phyloP scores from a whole-genome alignment of 176 grass and related monocot species.

The Alloteropsis semialata region DNA sequence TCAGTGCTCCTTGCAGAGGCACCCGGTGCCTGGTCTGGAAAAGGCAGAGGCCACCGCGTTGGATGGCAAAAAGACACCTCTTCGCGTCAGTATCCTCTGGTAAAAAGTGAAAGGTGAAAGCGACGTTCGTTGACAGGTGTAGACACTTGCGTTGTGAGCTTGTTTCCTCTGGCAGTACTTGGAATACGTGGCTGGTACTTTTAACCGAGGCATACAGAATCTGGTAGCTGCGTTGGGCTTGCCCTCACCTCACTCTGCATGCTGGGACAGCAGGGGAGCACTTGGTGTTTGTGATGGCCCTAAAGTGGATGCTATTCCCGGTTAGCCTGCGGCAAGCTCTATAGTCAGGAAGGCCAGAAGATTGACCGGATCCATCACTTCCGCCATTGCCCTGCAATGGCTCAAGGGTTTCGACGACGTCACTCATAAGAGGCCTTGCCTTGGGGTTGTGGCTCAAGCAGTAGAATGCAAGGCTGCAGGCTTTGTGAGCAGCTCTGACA shows the following conservation, averaged over 20 bases:
- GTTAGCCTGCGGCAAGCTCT: constrained; percentile 48
- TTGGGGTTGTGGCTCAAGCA: constrained; percentile 96
- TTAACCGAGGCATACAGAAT: no score
- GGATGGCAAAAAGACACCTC: no score
- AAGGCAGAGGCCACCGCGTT: no score
- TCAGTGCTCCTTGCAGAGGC: no score
- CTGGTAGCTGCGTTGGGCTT: no score
- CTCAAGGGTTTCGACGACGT: constrained; percentile 83
- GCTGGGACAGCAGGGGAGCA: constrained; percentile 68
- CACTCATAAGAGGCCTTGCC: constrained; percentile 93
- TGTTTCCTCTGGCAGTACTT: no score
- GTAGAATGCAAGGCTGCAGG: constrained; percentile 93
- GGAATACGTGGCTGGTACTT: no score
- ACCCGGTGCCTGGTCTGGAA: no score
- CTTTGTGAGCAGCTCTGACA: constrained; percentile 75
- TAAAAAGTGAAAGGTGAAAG: no score
- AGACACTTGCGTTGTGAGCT: no score
- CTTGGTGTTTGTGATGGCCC: constrained; percentile 63
- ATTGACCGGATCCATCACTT: constrained; percentile 29
- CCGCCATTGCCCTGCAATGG: constrained; percentile 59
- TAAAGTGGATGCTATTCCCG: constrained; percentile 57
- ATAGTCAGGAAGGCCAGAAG: constrained; percentile 54
- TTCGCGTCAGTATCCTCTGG: no score
- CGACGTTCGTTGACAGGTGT: no score
- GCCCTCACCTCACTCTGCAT: constrained; percentile 87